A percentile compares a stretch with the other conserved stretches of the same genome.
Conservation (phyloP, 331 rosid genomes). For the Quercus phellos region DNA sequence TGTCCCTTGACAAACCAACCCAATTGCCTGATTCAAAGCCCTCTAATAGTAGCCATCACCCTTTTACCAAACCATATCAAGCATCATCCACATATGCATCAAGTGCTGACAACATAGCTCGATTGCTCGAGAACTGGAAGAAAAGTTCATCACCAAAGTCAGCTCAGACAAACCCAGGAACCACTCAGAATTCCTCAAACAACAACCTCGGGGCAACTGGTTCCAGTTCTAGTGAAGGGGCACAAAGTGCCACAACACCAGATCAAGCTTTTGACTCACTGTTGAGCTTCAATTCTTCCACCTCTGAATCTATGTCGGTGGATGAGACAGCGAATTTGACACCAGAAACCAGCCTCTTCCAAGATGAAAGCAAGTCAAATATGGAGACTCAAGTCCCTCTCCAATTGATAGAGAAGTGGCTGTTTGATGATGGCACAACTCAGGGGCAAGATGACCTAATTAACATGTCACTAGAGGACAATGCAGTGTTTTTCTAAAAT, state of each 20-base stretch:
- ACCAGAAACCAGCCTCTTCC: constrained; percentile 21
- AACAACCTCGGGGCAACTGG: constrained; percentile 16
- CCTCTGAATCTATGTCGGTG: constrained; percentile 39
- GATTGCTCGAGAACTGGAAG: constrained; percentile 74
- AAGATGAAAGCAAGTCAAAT: constrained; percentile 40
- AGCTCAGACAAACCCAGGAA: constrained; percentile 20
- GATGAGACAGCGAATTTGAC: constrained; percentile 31
- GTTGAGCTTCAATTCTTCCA: constrained; percentile 44
- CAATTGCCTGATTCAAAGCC: constrained; percentile 18
- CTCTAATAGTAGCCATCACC: background rate
- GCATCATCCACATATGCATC: constrained; percentile 52
- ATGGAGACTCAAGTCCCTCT: constrained; percentile 51
- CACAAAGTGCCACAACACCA: constrained; percentile 38
- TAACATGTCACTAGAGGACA: constrained; percentile 46
- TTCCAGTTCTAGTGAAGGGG: constrained; percentile 46
- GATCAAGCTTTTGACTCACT: constrained; percentile 44
- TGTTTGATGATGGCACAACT: constrained; percentile 58
- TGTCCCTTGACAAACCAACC: constrained; percentile 52
- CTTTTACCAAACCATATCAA: background rate
- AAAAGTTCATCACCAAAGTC: constrained; percentile 41
- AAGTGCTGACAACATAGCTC: constrained; percentile 66
- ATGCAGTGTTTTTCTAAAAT: constrained; percentile 37
- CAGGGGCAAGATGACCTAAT: constrained; percentile 56
- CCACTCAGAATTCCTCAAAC: constrained; percentile 12
- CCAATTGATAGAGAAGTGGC: constrained; percentile 75